Conservation (phyloP, 1,139 yeast species). For the Nadsonia commutata region DNA sequence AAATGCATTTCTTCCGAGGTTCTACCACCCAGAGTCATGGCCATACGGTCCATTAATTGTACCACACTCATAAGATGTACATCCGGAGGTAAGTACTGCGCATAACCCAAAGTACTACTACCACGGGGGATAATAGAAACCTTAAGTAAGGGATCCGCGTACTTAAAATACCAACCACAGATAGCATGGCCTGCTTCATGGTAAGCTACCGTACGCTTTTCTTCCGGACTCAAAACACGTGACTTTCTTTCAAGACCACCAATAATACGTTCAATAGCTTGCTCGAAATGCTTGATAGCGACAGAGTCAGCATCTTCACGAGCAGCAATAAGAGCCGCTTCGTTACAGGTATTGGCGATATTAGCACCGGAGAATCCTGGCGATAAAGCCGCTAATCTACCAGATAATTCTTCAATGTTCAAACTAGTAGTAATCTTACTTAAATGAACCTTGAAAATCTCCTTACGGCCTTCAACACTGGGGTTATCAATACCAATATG, state of each 20-base stretch:
- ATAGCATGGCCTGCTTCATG: conserved; percentile 99
- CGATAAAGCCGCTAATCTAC: conserved; percentile 84
- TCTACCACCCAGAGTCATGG: conserved; percentile 94
- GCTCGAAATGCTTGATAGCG: conserved; percentile 68
- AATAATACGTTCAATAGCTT: conserved; percentile 92
- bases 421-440: conserved; percentile 43
- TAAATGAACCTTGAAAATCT: conserved; percentile 76
- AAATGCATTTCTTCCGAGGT: conserved; percentile 91
- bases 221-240: conserved; percentile 66
- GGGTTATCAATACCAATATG: conserved; percentile 87
- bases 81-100: conserved; percentile 92
- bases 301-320: conserved; percentile 60
- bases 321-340: conserved; percentile 94
- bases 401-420: conserved; percentile 45
- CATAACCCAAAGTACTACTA: conserved; percentile 94
- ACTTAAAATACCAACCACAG: conserved; percentile 87
- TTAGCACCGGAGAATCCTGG: conserved; percentile 99
- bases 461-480: conserved; percentile 85
- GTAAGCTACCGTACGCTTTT: conserved; percentile 80
- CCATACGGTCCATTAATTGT: conserved; percentile 79
- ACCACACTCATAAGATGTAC: conserved; percentile 65
- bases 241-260: conserved; percentile 92
- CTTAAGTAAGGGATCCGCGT: conserved; percentile 85
- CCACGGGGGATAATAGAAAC: conserved; percentile 96
- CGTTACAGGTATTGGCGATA: conserved; percentile 92